These are phyloP conservation scores for Clarkia xantiana DNA, from an alignment of 345 rosid species.

Conservation along the genomic window DNA sequence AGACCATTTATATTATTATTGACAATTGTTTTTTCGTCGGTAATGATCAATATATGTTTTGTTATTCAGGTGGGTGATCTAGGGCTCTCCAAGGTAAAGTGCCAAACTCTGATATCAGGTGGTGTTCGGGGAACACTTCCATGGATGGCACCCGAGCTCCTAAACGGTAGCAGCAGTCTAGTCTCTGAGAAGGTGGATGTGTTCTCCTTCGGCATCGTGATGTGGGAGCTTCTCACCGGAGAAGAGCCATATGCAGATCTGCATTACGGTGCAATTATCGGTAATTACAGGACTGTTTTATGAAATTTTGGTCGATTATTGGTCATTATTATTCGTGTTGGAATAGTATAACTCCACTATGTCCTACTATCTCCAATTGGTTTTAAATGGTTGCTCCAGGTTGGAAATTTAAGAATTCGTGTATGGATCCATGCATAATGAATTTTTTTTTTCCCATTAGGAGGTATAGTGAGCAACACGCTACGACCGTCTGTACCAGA, in stretches of 20 bases:
- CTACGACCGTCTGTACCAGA: constrained; percentile 47
- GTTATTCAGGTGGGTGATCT: constrained; percentile 43
- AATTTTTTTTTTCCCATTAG: constrained; percentile 14
- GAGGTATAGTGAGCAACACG: constrained; percentile 63
- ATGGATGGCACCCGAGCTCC: constrained; percentile 63
- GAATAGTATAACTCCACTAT: too few relatives aligned
- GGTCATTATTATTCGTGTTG: too few relatives aligned
- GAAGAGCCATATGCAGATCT: constrained; percentile 60
- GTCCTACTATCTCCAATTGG: too few relatives aligned
- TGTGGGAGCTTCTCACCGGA: constrained; percentile 63
- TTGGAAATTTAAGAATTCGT: too few relatives aligned
- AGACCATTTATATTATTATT: too few relatives aligned
- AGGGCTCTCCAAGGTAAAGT: constrained; percentile 52
- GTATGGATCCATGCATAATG: too few relatives aligned
- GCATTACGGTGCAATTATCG: constrained; percentile 64
- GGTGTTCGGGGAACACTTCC: constrained; percentile 62
- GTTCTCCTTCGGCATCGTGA: constrained; percentile 52
- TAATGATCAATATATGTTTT: background rate
- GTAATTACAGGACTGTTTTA: too few relatives aligned
- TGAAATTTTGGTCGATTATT: too few relatives aligned
- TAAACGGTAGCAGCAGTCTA: constrained; percentile 49
- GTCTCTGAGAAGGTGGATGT: constrained; percentile 64
- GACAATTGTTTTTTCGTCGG: background rate
- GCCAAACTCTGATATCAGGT: constrained; percentile 53
- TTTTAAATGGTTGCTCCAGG: too few relatives aligned